Evolutionary conservation across 2,329 filamentous ascomycete species (phyloP), one percentile per base, ranked within the genome.

Genomic region (Paramyrothecium roridum): DNA sequence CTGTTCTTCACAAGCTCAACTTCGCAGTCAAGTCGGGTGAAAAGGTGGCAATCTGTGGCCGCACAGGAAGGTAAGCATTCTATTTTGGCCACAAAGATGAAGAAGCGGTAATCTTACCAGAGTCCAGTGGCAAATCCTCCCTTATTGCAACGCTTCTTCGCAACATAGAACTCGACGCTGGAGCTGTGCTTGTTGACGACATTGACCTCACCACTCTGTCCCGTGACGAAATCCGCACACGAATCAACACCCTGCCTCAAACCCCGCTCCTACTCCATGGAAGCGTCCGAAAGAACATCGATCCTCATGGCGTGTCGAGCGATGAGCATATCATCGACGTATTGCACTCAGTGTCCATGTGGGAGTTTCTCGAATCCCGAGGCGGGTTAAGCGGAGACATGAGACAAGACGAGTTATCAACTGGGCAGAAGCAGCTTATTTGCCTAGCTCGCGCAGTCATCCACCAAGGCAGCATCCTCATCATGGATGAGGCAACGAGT

Each of bases 191-290:
- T 1, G 70, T 83, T 11, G 80, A 82, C 53, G 72, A 69, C 2
- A 54, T 79, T 1, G 72, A 80, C 47, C 59, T 70, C 11, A 56
- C 61, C 2, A 59, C 49, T 1, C 37, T 70, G 1, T 57, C 61
- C 0, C 60, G 65, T 7, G 54, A 65, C 8, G 54, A 56, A 6
- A 48, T 72, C 1, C 63, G 69, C 1, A 51, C 58, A 0, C 55
- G 64, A 1, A 64, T 83, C 8, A 74, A 76, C 30, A 72, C 72
- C 1, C 64, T 83, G 1, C 75, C 81, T 0, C 81, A 84, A 65
- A 80, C 83, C 48, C 71, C 78, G 0, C 76, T 81, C 55, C 73
- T 81, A 20, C 65, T 83, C 4, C 72, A 73, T 1, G 80, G 77
- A 1, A 78, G 67, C 0, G 66, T 85, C 3, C 74, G 79, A 0